Evolutionary conservation across 2,329 filamentous ascomycete species (phyloP).

Genomic region (Paraconiothyrium sp.): DNA sequence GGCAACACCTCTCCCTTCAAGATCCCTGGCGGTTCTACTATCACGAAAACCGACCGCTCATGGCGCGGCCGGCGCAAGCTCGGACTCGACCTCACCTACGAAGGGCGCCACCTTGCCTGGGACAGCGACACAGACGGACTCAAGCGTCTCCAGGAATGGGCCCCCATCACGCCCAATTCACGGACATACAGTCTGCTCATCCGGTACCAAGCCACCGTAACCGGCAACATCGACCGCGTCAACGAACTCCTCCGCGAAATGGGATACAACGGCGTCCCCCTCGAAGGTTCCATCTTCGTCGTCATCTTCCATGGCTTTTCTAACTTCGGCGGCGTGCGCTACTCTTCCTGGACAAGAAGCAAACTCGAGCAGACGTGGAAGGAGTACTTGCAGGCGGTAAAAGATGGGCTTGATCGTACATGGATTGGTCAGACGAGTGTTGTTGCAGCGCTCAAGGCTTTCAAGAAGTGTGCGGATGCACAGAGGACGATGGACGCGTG

Average conservation of each 20-base stretch:
- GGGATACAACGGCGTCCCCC: constrained; percentile 69
- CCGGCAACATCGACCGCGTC: constrained; percentile 77
- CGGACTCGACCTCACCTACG: constrained; percentile 58
- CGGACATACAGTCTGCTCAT: constrained; percentile 83
- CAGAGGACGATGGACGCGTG: constrained; percentile 66
- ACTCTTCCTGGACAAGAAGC: constrained; percentile 75
- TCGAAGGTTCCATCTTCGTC: constrained; percentile 81
- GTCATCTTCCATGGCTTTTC: constrained; percentile 85
- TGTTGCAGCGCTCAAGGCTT: constrained; percentile 60
- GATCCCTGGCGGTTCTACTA: constrained; percentile 9
- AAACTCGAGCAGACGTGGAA: constrained; percentile 65
- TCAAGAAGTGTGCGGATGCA: constrained; percentile 66
- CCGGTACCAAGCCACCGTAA: constrained; percentile 72
- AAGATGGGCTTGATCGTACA: constrained; percentile 32
- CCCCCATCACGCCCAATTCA: constrained; percentile 76
- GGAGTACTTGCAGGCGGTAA: constrained; percentile 35
- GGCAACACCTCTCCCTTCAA: constrained; percentile 35
- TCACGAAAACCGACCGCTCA: constrained; percentile 38
- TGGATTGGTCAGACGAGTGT: constrained; percentile 39
- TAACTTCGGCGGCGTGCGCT: constrained; percentile 71
- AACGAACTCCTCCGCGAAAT: constrained; percentile 82
- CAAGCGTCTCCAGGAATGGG: constrained; percentile 70
- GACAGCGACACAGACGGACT: constrained; percentile 61
- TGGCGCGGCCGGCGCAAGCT: constrained; percentile 57
- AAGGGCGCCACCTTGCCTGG: constrained; percentile 54